phyloP scores from a whole-genome alignment of 805 yeast species.

The Ogataea paraovalis region DNA sequence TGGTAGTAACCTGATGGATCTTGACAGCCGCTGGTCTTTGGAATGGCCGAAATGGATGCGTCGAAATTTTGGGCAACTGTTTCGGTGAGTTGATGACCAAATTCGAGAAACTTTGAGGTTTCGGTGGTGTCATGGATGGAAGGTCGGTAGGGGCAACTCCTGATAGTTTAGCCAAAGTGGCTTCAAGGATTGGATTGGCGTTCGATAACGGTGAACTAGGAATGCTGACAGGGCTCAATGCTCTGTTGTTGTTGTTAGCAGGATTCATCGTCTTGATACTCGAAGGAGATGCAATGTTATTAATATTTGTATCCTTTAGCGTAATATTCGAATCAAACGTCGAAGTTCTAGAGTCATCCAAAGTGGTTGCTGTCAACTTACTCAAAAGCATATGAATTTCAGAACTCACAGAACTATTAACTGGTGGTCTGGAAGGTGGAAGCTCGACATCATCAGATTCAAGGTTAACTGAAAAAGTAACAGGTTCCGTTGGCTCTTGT shows the following conservation, averaged over 20 bases:
- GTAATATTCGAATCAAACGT: conserved; percentile 15
- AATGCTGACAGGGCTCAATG: not conserved
- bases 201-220: not conserved
- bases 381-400: conserved; percentile 11
- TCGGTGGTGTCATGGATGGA: not conserved
- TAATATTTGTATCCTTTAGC: conserved; percentile 3
- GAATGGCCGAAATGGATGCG: conserved; percentile 1
- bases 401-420: conserved; percentile 6
- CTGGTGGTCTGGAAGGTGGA: not conserved
- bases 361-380: not conserved
- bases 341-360: conserved; percentile 9
- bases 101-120: conserved; percentile 1
- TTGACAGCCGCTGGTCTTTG: conserved; percentile 7
- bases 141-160: not conserved
- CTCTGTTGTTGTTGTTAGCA: not conserved
- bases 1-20: conserved; percentile 18
- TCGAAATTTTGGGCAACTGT: not conserved
- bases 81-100: not conserved
- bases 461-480: too few relatives aligned
- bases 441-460: not conserved
- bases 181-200: not conserved
- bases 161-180: conserved; percentile 2
- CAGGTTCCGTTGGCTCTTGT: not conserved
- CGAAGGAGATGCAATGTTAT: not conserved
- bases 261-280: not conserved